These are phyloP conservation scores for Calycina herbarum DNA, from an alignment of 2,329 filamentous ascomycete species.

Conservation along the genomic window DNA sequence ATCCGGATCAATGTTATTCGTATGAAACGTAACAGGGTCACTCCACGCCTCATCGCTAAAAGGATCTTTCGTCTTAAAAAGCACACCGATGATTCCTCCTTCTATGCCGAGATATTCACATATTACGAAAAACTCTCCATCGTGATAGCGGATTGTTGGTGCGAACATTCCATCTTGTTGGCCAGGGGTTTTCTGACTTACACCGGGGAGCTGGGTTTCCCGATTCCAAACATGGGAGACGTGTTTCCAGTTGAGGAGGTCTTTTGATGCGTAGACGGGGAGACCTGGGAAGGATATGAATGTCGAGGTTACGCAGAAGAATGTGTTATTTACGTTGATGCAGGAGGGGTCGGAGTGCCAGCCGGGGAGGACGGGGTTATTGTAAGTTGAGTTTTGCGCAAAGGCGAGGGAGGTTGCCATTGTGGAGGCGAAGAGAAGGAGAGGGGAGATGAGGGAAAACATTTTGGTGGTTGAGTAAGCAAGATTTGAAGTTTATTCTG, in stretches of 20 bases:
- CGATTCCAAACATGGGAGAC: constrained; percentile 43
- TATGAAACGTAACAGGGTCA: constrained; percentile 49
- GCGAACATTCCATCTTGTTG: constrained; percentile 47
- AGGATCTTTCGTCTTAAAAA: constrained; percentile 45
- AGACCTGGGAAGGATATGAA: constrained; percentile 45
- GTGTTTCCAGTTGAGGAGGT: constrained; percentile 51
- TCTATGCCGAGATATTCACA: constrained; percentile 44
- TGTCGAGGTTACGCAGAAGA: constrained; percentile 43
- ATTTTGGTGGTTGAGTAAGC: background rate
- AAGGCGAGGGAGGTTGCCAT: background rate
- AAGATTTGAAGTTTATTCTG: background rate
- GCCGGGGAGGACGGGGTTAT: constrained; percentile 46
- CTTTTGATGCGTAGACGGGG: constrained; percentile 49
- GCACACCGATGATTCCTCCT: constrained; percentile 43
- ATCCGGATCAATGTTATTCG: constrained; percentile 53
- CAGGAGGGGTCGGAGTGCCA: constrained; percentile 46
- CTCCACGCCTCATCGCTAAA: constrained; percentile 44
- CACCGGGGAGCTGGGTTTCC: constrained; percentile 42
- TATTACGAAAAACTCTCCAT: constrained; percentile 43
- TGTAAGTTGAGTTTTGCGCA: constrained; percentile 17
- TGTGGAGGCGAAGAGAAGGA: constrained; percentile 1
- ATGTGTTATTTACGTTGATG: constrained; percentile 41
- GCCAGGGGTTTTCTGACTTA: constrained; percentile 33
- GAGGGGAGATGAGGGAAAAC: background rate
- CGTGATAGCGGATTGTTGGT: constrained; percentile 45